Base-by-base conservation (phyloP, 306 rosid genomes). In the Bauhinia variegata region DNA sequence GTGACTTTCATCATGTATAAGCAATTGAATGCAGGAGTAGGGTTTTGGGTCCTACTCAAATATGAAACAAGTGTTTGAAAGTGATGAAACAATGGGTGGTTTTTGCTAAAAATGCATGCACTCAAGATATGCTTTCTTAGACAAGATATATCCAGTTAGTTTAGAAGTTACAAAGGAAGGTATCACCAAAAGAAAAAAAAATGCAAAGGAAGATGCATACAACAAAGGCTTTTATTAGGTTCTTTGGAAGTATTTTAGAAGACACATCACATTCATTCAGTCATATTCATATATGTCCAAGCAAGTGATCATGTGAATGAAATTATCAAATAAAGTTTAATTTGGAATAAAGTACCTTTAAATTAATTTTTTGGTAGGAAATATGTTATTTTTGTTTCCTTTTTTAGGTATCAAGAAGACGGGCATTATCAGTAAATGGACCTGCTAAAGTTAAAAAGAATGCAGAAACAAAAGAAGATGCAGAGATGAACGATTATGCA, bases 371-470 rank as follows among this genome's bases (percentile, higher is more conserved):
- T 23, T 23, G 28, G 28, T 23, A 23, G 9, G 13, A 11, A 4
- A 12, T 28, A 28, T 53, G 16, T 11, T 28, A n/a, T 5, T 11
- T 23, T 23, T 61, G 19, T 17, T 64, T 37, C 17, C 10, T 53
- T 52, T 32, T 72, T 44, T 67, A 67, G 78, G 78, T 59, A 38
- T 13, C 67, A 39, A 51, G 68, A 54, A 54, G 75, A 63, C 60
- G 63, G 44, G 34, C 34, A 47, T 38, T 72, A 18, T 34, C 44
- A 34, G 38, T 3, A 3, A n/a, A 5, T 12, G 44, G 48, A 9
- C 19, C 8, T 46, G 19, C 23, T 3, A 18, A 17, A 11, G 78
- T 17, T 13, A 60, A 59, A 42, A 34, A 48, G 60, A 37, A 52
- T 6, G 19, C 1, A 28, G 39, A 38, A 11, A 11, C 41, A 44